Percentiles rank a stretch among this genome's conserved stretches.
These are phyloP conservation scores for Aspergillus nomiae DNA, from an alignment of 2,329 filamentous ascomycete genomes.

Conservation along the genomic window DNA sequence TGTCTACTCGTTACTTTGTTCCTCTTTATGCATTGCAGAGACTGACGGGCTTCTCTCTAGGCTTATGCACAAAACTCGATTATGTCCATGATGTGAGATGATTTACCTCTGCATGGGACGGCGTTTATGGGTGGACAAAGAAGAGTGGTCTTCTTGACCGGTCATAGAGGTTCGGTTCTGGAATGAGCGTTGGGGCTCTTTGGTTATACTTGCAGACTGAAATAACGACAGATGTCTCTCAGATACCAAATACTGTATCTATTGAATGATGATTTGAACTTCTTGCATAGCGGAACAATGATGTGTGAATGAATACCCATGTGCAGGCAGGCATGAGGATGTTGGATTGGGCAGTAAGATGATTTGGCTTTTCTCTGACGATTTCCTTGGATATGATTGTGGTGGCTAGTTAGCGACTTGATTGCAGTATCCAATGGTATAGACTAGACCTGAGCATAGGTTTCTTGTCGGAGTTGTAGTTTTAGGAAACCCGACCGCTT, in stretches of 20 bases:
- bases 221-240: background rate
- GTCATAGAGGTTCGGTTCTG: conserved; percentile 9
- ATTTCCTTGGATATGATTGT: background rate
- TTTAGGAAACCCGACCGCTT: conserved; percentile 1
- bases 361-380: background rate
- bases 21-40: background rate
- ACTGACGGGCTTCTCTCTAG: conserved; percentile 43
- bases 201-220: conserved; percentile 3
- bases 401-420: background rate
- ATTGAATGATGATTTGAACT: conserved; percentile 21
- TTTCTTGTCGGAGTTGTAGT: background rate
- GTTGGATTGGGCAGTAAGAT: conserved; percentile 3
- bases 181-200: conserved; percentile 3
- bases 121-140: conserved; percentile 26
- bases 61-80: conserved; percentile 84
- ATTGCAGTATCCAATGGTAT: background rate
- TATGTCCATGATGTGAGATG: conserved; percentile 71
- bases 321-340: background rate
- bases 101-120: conserved; percentile 24
- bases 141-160: conserved; percentile 16
- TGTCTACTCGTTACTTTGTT: background rate
- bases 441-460: background rate
- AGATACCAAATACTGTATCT: conserved; percentile 18
- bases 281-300: conserved; percentile 28
- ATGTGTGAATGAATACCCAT: background rate